phyloP scores from a whole-genome alignment of 2,329 filamentous ascomycete species.

The Anisogramma anomala region DNA sequence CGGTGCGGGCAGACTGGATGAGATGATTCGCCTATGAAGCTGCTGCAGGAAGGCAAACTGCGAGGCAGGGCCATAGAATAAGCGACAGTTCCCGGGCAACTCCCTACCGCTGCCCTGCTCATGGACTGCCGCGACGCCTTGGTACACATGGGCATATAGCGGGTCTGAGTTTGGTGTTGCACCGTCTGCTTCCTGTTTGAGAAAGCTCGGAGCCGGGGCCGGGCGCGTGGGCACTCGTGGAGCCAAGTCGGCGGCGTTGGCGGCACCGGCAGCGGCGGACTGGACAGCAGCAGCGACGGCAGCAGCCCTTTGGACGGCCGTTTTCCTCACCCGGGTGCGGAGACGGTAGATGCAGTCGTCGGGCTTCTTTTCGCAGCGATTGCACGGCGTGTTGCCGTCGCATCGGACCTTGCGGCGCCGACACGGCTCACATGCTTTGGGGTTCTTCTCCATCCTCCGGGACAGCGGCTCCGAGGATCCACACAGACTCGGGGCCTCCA shows the following conservation, averaged over 20 bases:
- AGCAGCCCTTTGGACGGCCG: slow-evolving; percentile 1
- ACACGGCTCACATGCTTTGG: slow-evolving; percentile 15
- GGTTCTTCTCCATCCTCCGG: slow-evolving; percentile 14
- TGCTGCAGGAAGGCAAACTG: slow-evolving; percentile 23
- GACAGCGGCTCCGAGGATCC: neutral
- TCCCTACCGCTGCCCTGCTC: slow-evolving; percentile 5
- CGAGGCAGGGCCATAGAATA: slow-evolving; percentile 12
- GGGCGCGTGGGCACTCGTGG: neutral
- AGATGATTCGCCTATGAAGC: slow-evolving; percentile 20
- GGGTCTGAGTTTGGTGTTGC: slow-evolving; percentile 1
- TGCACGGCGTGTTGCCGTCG: slow-evolving; percentile 13
- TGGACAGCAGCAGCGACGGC: neutral
- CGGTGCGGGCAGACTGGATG: slow-evolving; percentile 9
- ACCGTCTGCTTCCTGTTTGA: neutral
- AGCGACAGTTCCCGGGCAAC: slow-evolving; percentile 8
- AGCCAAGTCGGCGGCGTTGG: neutral
- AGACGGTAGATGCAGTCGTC: slow-evolving; percentile 14
- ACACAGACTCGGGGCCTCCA: neutral
- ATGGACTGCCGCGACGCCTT: slow-evolving; percentile 12
- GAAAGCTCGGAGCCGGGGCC: neutral
- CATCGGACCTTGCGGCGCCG: slow-evolving; percentile 14
- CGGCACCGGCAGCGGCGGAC: neutral
- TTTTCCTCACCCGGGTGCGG: slow-evolving; percentile 14
- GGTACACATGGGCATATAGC: slow-evolving; percentile 8
- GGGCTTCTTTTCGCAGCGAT: slow-evolving; percentile 12